Evolutionary conservation across 2,329 filamentous ascomycete genomes (phyloP), one percentile per base, ranked within the genome.

Genomic region (Claviceps pusilla): DNA sequence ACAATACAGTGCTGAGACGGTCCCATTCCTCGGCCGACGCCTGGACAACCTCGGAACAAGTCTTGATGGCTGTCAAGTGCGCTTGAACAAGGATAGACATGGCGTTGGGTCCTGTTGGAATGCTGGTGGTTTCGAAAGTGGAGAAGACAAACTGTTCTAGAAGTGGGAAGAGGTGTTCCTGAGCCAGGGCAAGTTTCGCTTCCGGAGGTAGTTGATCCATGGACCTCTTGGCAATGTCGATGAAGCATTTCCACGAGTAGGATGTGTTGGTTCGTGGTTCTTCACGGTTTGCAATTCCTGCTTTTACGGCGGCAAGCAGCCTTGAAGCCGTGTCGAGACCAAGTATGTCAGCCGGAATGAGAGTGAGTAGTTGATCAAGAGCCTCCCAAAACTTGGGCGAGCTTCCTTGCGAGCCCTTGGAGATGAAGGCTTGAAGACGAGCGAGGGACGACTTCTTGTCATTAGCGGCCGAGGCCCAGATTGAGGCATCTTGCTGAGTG

Each of bases 331-430:
- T 77, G 3, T 82, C 74, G 3, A 65, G 53, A 1, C 65, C 62
- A 5, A 72, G 62, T 1, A 70, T 61, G 14, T 77, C 69, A 2
- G 67, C 60, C 50, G 84, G 73, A 1, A 91, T 64, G 1, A 82
- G 66, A 28, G 77, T 71, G 6, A 95, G 65, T 0, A 97, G 69
- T 35, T 74, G 71, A 43, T 77, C 73, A 37, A 95, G 66, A 16
- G 78, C 79, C 31, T 75, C 68, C 93, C 93, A 98, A 64, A 84
- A 95, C 10, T 76, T 77, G 3, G 76, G 70, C 0, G 80, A 73
- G 3, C 86, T 85, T n/a, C 82, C 80, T 63, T 96, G 87, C 0
- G 91, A 95, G 3, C 93, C 91, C 61, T 83, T 87, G 57, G 86
- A 83, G 7, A 97, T 72, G 60, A 94, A 93, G 9, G 81, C 73